Base-by-base conservation (phyloP, 1,284 basidiomycete species). In the Ustilago cynodontis region DNA sequence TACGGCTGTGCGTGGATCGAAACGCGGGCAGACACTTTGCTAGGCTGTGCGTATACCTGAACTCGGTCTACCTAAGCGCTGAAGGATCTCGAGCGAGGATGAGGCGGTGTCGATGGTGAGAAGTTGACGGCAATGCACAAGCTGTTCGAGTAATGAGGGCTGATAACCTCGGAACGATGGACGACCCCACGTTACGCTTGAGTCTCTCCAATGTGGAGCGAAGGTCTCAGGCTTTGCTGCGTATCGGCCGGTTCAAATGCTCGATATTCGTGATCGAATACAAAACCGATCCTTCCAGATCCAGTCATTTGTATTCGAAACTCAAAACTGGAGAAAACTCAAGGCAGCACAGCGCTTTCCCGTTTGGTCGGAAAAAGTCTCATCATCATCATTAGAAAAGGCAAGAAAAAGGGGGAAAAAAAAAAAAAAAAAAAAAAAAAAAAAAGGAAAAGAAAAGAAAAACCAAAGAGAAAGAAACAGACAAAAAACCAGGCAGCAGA, bases 231-330 rank as follows among this genome's bases (percentile, higher is more conserved):
- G 22, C 14, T 49, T 26, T 0, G n/a, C 7, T 10, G 14, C 13
- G 6, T 62, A 49, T 29, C 60, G 60, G 52, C 60, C 60, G 60
- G 33, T 62, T 62, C 31, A 24, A 22, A 43, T 2, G 39, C 22
- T 39, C 5, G 18, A 18, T 6, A n/a, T n/a, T 54, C 59, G 60
- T 62, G 60, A 62, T 62, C 60, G 60, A 62, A 54, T 62, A 47
- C 43, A 55, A 62, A 61, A 16, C 24, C 20, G 22, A 28, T 29
- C 16, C 24, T 39, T 45, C 10, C 39, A 39, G 37, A 45, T 45
- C 20, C 2, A 22, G 16, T 11, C 47, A 49, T 28, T 43, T 43
- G 41, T 43, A 43, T 43, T 43, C n/a, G n/a, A n/a, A n/a, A n/a
- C n/a, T n/a, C n/a, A n/a, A 37, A 37, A 16, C 3, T 10, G 14